A percentile compares a stretch with the other conserved stretches of the same genome.
Evolutionary conservation across 768 basidiomycete species (phyloP).

Genomic region (Coprinellus micaceus): DNA sequence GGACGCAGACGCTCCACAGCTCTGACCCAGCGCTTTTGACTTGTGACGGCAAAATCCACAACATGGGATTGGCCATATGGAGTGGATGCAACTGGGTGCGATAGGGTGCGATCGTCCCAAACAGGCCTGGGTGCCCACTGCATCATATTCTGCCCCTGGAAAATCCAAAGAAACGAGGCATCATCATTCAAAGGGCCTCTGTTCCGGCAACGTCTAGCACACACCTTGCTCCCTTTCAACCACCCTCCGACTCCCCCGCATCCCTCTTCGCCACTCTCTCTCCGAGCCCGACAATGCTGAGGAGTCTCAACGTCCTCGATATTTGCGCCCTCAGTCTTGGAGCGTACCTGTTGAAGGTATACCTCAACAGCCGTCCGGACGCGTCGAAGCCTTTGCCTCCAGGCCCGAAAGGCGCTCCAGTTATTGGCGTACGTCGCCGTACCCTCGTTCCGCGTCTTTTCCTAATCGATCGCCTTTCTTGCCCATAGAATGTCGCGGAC

Average conservation of each 20-base stretch:
- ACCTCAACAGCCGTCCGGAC: slow-evolving; percentile 19
- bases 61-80: no score
- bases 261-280: background rate
- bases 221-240: background rate
- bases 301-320: slow-evolving; percentile 7
- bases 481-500: slow-evolving; percentile 41
- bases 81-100: no score
- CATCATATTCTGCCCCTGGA: no score
- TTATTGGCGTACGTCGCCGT: background rate
- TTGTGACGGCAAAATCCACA: no score
- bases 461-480: background rate
- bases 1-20: no score
- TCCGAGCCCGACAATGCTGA: background rate
- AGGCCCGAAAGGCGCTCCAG: slow-evolving; percentile 36
- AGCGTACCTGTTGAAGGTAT: slow-evolving; percentile 15
- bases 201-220: no score
- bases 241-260: background rate
- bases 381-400: slow-evolving; percentile 31
- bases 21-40: no score
- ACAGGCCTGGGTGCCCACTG: no score
- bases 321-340: slow-evolving; percentile 16
- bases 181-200: no score
- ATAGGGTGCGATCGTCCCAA: no score
- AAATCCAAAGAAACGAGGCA: no score
- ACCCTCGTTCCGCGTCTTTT: no score